These are phyloP conservation scores for Leccinum arenicola DNA, from an alignment of 768 basidiomycete species.

Conservation along the genomic window DNA sequence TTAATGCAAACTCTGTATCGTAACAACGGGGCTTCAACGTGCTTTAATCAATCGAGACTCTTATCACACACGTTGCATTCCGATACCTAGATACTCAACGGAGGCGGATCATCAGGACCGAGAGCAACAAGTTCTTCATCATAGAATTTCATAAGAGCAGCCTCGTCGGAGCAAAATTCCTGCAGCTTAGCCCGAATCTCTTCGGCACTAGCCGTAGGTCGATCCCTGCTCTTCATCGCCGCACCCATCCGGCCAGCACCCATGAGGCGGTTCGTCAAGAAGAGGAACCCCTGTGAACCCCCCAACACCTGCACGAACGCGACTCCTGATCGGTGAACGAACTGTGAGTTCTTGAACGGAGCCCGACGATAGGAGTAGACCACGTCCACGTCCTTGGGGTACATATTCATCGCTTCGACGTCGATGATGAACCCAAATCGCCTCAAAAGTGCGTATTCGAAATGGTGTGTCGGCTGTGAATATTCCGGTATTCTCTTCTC, in stretches of 20 bases:
- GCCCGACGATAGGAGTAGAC: slow-evolving; percentile 86
- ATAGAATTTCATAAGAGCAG: slow-evolving; percentile 62
- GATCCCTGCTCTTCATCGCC: slow-evolving; percentile 52
- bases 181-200: slow-evolving; percentile 58
- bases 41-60: slow-evolving; percentile 1
- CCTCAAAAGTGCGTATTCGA: slow-evolving; percentile 75
- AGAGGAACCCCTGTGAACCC: slow-evolving; percentile 76
- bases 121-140: slow-evolving; percentile 62
- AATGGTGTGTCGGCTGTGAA: slow-evolving; percentile 64
- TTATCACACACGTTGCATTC: slow-evolving; percentile 13
- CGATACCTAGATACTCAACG: slow-evolving; percentile 40
- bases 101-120: slow-evolving; percentile 39
- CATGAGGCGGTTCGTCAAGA: slow-evolving; percentile 86
- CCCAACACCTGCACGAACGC: slow-evolving; percentile 89
- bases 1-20: slow-evolving; percentile 40
- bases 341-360: slow-evolving; percentile 81
- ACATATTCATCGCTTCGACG: slow-evolving; percentile 73
- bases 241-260: slow-evolving; percentile 63
- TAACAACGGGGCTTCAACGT: slow-evolving; percentile 19
- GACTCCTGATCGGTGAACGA: slow-evolving; percentile 85
- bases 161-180: slow-evolving; percentile 61
- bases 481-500: slow-evolving; percentile 68
- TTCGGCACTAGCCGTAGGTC: slow-evolving; percentile 58
- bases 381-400: slow-evolving; percentile 80
- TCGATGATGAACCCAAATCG: slow-evolving; percentile 82